Evolutionary conservation across 2,329 filamentous ascomycete species (phyloP).

Genomic region (Tolypocladium amazonense): DNA sequence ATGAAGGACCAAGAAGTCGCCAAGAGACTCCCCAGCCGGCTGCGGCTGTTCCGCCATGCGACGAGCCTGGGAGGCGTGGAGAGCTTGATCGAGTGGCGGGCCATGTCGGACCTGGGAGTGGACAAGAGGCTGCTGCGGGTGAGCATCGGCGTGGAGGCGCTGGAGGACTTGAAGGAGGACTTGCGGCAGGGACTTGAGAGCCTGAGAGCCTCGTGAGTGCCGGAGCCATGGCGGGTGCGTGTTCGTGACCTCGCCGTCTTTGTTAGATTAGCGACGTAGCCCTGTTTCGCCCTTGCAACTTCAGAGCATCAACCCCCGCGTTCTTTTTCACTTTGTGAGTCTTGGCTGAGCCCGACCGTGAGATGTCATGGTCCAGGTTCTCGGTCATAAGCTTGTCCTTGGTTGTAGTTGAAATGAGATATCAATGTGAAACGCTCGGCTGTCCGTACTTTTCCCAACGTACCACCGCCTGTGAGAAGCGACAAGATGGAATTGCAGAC

Average conservation of each 20-base stretch:
- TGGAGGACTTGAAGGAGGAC: constrained; percentile 75
- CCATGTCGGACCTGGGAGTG: constrained; percentile 70
- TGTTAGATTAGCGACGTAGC: too few relatives aligned
- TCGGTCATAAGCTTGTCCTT: too few relatives aligned
- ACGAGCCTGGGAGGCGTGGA: constrained; percentile 91
- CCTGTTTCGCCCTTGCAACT: too few relatives aligned
- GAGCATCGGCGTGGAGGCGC: constrained; percentile 77
- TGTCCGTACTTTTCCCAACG: too few relatives aligned
- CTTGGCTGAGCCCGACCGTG: too few relatives aligned
- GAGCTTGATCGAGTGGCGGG: constrained; percentile 91
- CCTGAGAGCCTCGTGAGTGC: constrained; percentile 19
- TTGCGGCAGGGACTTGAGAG: constrained; percentile 55
- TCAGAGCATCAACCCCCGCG: too few relatives aligned
- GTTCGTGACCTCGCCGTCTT: not conserved
- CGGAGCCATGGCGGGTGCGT: not conserved
- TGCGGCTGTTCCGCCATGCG: constrained; percentile 83
- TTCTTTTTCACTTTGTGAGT: too few relatives aligned
- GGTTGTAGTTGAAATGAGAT: too few relatives aligned
- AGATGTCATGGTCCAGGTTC: too few relatives aligned
- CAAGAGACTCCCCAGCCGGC: constrained; percentile 60
- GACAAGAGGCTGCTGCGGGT: constrained; percentile 66
- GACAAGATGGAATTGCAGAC: too few relatives aligned
- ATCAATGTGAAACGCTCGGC: too few relatives aligned
- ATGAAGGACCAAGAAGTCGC: constrained; percentile 53
- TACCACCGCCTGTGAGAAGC: too few relatives aligned